Evolutionary conservation across 108 stramenopile genomes (phyloP).

Genomic region (Pseudonitzschia multiseries): DNA sequence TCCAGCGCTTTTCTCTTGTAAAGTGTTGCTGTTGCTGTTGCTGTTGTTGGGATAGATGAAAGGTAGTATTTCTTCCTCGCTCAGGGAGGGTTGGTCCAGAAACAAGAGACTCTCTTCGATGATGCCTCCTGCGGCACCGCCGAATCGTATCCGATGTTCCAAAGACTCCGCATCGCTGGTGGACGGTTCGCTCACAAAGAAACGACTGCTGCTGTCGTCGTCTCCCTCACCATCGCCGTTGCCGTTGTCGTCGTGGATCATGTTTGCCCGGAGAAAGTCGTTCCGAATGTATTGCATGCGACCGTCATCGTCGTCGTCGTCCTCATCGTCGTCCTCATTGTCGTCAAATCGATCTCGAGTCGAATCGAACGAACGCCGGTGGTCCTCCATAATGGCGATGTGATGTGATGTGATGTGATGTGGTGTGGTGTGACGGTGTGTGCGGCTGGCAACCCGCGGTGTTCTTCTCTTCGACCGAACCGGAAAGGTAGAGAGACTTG

Average conservation of each 20-base stretch:
- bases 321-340: not conserved
- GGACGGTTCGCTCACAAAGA: conserved; percentile 52
- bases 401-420: too few species aligned
- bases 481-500: too few species aligned
- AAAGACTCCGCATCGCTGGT: conserved; percentile 36
- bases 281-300: conserved; percentile 22
- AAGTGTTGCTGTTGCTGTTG: not conserved
- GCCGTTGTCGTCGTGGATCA: not conserved
- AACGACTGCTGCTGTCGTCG: conserved; percentile 35
- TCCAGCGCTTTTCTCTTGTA: not conserved
- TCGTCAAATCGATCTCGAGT: not conserved
- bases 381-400: not conserved
- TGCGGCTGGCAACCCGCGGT: too few species aligned
- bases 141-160: conserved; percentile 19
- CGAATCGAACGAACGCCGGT: not conserved
- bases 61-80: not conserved
- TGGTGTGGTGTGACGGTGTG: too few species aligned
- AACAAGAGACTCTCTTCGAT: conserved; percentile 13
- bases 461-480: too few species aligned
- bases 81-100: not conserved
- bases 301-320: conserved; percentile 10
- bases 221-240: not conserved
- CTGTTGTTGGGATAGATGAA: too few species aligned
- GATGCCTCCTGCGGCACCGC: too few species aligned
- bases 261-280: conserved; percentile 2